These are phyloP conservation scores for Candida sp. DNA, from an alignment of 1,139 yeast genomes.

Conservation along the genomic window DNA sequence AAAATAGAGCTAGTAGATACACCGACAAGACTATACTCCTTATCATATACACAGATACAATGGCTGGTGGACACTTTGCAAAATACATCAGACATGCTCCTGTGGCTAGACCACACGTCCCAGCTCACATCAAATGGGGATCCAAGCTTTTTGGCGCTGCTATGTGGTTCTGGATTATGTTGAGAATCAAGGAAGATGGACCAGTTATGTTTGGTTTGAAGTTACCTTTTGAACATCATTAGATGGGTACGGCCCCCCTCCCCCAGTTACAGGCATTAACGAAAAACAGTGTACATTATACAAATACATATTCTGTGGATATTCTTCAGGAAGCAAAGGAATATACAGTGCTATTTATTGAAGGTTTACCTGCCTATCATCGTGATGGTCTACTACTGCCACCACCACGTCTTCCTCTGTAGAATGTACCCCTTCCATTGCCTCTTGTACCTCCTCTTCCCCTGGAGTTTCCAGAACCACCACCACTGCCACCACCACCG, in stretches of 20 bases:
- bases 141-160: constrained; percentile 77
- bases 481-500: constrained; percentile 11
- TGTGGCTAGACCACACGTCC: constrained; percentile 58
- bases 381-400: constrained; percentile 2
- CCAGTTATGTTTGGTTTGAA: constrained; percentile 58
- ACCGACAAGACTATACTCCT: background rate
- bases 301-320: constrained; percentile 1
- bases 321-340: background rate
- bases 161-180: constrained; percentile 88
- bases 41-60: constrained; percentile 8
- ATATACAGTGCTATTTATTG: constrained; percentile 1
- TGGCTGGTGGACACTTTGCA: constrained; percentile 50
- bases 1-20: background rate
- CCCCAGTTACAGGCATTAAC: background rate
- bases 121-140: constrained; percentile 57
- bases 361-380: background rate
- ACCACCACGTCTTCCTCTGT: constrained; percentile 6
- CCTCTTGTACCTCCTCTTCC: constrained; percentile 15
- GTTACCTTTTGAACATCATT: constrained; percentile 46
- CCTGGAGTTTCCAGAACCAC: constrained; percentile 4
- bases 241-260: background rate
- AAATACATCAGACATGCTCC: constrained; percentile 58
- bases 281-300: background rate
- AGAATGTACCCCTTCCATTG: constrained; percentile 2
- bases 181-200: constrained; percentile 76